Evolutionary conservation across 495 filamentous ascomycete genomes (phyloP).

Genomic region (Penicillium cinerascens): DNA sequence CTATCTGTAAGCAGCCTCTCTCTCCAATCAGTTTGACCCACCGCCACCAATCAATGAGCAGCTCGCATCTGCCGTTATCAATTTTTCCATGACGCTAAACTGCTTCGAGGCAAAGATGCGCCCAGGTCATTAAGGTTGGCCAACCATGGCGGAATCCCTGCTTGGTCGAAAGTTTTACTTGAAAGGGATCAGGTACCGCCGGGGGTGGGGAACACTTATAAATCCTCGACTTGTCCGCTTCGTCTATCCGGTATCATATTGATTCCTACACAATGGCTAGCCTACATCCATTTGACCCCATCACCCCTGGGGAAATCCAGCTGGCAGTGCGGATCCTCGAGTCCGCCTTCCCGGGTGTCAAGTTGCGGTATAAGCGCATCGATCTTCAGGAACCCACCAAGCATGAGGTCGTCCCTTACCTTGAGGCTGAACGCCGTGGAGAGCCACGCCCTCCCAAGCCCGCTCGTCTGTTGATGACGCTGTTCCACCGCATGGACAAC

Average conservation of each 20-base stretch:
- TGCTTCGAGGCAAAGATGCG: conserved; percentile 16
- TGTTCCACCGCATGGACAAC: conserved; percentile 42
- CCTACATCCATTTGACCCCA: conserved; percentile 44
- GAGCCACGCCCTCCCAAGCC: conserved; percentile 33
- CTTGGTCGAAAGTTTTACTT: too few species aligned
- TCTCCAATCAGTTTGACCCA: not conserved
- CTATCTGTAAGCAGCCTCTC: too few species aligned
- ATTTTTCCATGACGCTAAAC: conserved; percentile 14
- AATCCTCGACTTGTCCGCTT: not conserved
- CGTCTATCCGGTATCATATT: not conserved
- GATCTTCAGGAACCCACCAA: conserved; percentile 44
- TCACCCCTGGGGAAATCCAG: conserved; percentile 41
- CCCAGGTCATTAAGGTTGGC: conserved; percentile 4
- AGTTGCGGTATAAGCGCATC: conserved; percentile 44
- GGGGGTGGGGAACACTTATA: not conserved
- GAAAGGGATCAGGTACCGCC: not conserved
- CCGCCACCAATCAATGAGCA: not conserved
- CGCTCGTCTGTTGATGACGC: conserved; percentile 36
- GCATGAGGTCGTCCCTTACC: conserved; percentile 39
- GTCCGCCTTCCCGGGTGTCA: conserved; percentile 36
- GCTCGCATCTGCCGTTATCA: not conserved
- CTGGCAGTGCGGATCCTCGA: conserved; percentile 38
- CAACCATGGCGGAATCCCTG: conserved; percentile 19
- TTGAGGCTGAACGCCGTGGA: conserved; percentile 38
- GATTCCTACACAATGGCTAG: conserved; percentile 18